Percentiles rank a stretch among this genome's conserved stretches.
Conservation (phyloP, 2,329 filamentous ascomycete species). For the Nannizzia gypsea region DNA sequence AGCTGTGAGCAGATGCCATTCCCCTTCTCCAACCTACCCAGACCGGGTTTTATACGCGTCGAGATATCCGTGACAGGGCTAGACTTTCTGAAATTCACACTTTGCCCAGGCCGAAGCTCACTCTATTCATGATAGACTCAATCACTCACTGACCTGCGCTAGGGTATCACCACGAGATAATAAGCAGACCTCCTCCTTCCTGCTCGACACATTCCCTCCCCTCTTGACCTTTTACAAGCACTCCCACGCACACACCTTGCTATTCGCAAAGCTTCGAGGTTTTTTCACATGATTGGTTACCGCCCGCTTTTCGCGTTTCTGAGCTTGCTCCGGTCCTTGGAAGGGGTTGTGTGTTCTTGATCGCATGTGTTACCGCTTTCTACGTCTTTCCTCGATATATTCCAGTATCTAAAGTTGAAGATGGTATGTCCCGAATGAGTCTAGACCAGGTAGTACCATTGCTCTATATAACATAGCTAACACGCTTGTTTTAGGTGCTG, state of each 20-base stretch:
- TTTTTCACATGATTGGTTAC: slow-evolving; percentile 2
- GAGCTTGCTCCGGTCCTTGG: slow-evolving; percentile 3
- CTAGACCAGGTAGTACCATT: not conserved
- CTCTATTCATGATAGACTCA: not conserved
- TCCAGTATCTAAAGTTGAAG: not conserved
- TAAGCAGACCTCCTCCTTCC: not conserved
- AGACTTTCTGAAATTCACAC: not conserved
- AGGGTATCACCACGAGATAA: not conserved
- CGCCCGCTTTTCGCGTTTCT: not conserved
- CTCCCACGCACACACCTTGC: slow-evolving; percentile 10
- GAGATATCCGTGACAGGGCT: not conserved
- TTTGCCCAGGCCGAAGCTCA: not conserved
- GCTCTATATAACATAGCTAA: not conserved
- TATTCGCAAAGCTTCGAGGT: slow-evolving; percentile 6
- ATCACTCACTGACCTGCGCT: not conserved
- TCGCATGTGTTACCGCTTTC: not conserved
- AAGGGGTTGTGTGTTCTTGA: not conserved
- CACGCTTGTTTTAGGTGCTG: slow-evolving; percentile 56
- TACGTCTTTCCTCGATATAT: not conserved
- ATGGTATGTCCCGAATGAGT: not conserved
- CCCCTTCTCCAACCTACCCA: not conserved
- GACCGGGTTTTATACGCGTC: not conserved
- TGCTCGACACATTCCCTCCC: not conserved
- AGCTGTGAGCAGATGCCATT: slow-evolving; percentile 1
- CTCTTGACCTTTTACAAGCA: slow-evolving; percentile 4